phyloP scores from a whole-genome alignment of 768 basidiomycete species.

The Sporobolomyces pararoseus region DNA sequence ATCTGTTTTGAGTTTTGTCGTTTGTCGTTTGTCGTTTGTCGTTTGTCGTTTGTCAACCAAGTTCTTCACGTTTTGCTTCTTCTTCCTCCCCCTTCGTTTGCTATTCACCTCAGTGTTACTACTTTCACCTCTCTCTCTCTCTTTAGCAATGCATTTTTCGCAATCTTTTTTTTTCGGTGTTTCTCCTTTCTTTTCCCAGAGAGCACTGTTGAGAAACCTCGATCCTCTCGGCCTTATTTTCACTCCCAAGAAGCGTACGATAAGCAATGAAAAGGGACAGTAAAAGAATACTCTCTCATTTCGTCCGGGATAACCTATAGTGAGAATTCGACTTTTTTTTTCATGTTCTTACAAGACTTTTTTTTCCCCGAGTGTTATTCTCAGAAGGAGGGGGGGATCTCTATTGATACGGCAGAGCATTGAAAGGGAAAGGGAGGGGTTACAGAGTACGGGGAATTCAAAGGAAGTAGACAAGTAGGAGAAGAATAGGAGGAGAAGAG shows the following conservation, averaged over 20 bases:
- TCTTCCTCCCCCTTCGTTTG: neutral
- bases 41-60: neutral
- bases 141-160: neutral
- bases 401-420: neutral
- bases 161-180: too few relatives aligned
- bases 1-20: neutral
- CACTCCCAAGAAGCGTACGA: too few relatives aligned
- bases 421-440: neutral
- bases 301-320: too few relatives aligned
- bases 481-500: neutral
- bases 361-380: too few relatives aligned
- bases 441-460: too few relatives aligned
- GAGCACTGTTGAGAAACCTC: too few relatives aligned
- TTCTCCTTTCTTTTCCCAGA: neutral
- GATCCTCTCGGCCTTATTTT: too few relatives aligned
- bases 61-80: neutral
- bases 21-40: neutral
- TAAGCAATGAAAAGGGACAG: too few relatives aligned
- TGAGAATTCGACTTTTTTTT: too few relatives aligned
- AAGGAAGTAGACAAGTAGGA: neutral
- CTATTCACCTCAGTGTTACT: too few relatives aligned
- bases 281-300: too few relatives aligned
- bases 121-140: constrained; percentile 1
- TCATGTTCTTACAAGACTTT: too few relatives aligned
- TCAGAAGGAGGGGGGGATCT: neutral